phyloP scores from a whole-genome alignment of 2,329 filamentous ascomycete species.

The Phialophora tarda region DNA sequence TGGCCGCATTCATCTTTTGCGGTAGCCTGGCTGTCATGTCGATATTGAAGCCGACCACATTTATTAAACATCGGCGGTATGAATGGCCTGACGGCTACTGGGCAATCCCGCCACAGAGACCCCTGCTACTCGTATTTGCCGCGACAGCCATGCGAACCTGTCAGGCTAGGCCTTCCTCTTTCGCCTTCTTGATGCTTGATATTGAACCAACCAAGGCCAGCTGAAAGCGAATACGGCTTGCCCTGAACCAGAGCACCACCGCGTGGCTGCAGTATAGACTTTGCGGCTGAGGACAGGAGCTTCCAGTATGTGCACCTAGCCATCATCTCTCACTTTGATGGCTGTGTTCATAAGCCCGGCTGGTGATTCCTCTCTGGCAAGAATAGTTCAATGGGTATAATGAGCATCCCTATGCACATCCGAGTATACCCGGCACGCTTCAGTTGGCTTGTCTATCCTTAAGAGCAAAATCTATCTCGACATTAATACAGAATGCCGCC shows the following conservation, averaged over 20 bases:
- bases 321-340: no score
- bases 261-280: not conserved
- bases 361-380: not conserved
- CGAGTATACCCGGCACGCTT: not conserved
- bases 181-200: not conserved
- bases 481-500: not conserved
- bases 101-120: not conserved
- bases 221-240: not conserved
- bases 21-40: not conserved
- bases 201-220: not conserved
- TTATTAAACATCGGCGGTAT: not conserved
- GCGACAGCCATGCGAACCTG: not conserved
- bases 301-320: not conserved
- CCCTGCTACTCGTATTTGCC: not conserved
- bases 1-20: not conserved
- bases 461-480: not conserved
- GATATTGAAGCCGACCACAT: no score
- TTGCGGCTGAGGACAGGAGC: not conserved
- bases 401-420: not conserved
- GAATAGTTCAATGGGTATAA: not conserved
- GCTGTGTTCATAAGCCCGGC: not conserved
- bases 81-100: not conserved
- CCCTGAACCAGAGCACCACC: not conserved
- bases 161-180: conserved; percentile 5
- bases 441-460: not conserved